These are phyloP conservation scores for Talaromyces sp. DNA, from an alignment of 2,329 filamentous ascomycete species.

Conservation along the genomic window DNA sequence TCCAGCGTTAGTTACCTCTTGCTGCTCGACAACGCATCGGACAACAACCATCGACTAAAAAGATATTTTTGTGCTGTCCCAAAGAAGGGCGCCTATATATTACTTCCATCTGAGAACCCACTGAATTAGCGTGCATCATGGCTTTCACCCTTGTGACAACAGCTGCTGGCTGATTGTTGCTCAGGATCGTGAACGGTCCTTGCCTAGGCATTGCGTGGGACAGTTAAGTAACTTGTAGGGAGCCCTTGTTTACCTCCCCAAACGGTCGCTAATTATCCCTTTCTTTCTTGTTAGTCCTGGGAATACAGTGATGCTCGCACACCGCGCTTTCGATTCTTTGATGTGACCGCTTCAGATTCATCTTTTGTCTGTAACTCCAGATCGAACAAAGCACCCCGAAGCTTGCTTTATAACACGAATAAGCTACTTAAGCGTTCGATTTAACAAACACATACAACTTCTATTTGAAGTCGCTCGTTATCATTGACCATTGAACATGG, in stretches of 20 bases:
- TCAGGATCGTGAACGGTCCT: slow-evolving; percentile 7
- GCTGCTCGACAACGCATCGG: slow-evolving; percentile 11
- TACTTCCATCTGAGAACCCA: not conserved
- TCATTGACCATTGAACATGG: slow-evolving; percentile 22
- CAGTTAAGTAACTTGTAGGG: not conserved
- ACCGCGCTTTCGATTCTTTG: not conserved
- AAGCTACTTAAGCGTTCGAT: not conserved
- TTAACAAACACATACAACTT: not conserved
- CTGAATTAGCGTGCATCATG: slow-evolving; percentile 13
- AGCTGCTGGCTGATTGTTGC: slow-evolving; percentile 15
- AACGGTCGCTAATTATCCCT: not conserved
- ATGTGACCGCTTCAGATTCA: not conserved
- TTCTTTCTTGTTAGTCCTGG: not conserved
- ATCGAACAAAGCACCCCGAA: not conserved
- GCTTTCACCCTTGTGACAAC: slow-evolving; percentile 12
- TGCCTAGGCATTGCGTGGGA: slow-evolving; percentile 2
- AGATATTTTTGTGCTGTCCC: not conserved
- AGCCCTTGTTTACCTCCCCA: not conserved
- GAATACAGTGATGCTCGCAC: not conserved
- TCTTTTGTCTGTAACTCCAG: not conserved
- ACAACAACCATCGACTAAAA: not conserved
- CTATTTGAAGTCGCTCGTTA: not conserved
- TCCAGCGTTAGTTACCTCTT: slow-evolving; percentile 8
- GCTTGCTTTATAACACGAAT: not conserved
- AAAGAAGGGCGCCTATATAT: slow-evolving; percentile 2